phyloP scores from a whole-genome alignment of 1,284 basidiomycete genomes.

The Microbotryum saponariae region DNA sequence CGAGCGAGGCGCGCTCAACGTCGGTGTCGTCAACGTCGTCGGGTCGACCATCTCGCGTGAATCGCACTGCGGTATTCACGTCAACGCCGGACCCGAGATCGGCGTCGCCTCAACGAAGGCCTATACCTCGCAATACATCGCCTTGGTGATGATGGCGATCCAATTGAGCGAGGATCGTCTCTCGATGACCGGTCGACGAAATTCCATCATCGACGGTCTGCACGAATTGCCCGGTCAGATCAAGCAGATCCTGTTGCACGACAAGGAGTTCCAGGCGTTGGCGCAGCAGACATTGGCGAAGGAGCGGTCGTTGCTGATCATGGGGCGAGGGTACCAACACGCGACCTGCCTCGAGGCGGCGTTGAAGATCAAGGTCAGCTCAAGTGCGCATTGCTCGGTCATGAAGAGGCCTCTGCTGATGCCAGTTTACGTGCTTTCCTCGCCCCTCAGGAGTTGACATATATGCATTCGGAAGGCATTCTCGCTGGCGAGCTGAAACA shows the following conservation, averaged over 20 bases:
- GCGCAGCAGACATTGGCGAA: constrained; percentile 67
- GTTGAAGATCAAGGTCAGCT: constrained; percentile 91
- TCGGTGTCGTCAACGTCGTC: constrained; percentile 98
- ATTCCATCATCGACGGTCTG: constrained; percentile 88
- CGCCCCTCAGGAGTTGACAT: constrained; percentile 20
- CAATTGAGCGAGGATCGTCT: constrained; percentile 96
- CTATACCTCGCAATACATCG: constrained; percentile 99
- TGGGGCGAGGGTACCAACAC: constrained; percentile 97
- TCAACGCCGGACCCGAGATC: constrained; percentile 98
- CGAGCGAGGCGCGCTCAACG: constrained; percentile 89
- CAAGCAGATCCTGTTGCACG: constrained; percentile 74
- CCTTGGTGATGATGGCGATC: constrained; percentile 94
- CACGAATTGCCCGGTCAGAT: constrained; percentile 86
- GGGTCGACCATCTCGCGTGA: constrained; percentile 85
- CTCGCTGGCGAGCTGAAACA: constrained; percentile 98
- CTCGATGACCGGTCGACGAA: constrained; percentile 79
- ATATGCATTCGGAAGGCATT: constrained; percentile 53
- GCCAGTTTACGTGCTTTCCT: constrained; percentile 55
- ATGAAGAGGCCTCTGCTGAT: constrained; percentile 46
- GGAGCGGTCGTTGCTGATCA: constrained; percentile 85
- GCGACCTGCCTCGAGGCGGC: constrained; percentile 98
- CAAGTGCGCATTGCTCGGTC: constrained; percentile 56
- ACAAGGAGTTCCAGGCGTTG: constrained; percentile 71
- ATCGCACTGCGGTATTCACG: constrained; percentile 96
- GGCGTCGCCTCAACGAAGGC: constrained; percentile 99